Evolutionary conservation across 1,139 yeast species (phyloP).

Genomic region (Suhomyces panamericanus): DNA sequence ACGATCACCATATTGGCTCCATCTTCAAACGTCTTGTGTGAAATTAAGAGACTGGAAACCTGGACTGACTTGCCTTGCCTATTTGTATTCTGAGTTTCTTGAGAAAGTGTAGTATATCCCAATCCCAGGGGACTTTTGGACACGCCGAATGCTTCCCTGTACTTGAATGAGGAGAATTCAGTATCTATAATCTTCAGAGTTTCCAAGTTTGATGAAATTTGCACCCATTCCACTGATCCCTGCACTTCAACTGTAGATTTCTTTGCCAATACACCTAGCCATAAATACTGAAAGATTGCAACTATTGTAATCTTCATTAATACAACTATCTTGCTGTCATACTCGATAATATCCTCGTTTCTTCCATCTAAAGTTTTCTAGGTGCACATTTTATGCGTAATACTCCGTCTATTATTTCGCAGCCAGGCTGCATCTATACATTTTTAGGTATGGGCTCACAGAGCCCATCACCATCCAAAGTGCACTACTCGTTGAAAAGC

Average conservation of each 20-base stretch:
- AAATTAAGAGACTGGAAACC: background rate
- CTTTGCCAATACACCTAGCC: too few species aligned
- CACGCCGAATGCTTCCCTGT: too few species aligned
- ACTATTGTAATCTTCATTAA: too few species aligned
- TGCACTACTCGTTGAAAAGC: slow-evolving; percentile 4
- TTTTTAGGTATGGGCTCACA: background rate
- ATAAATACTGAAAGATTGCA: too few species aligned
- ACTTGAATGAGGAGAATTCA: too few species aligned
- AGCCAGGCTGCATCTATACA: slow-evolving; percentile 5
- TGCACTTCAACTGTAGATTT: too few species aligned
- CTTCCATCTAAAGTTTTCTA: too few species aligned
- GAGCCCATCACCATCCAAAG: background rate
- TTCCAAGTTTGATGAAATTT: too few species aligned
- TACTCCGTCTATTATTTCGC: slow-evolving; percentile 4
- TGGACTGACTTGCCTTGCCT: background rate
- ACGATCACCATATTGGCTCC: slow-evolving; percentile 8
- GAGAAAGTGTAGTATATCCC: background rate
- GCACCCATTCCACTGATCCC: too few species aligned
- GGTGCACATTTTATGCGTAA: background rate
- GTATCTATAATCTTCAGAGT: too few species aligned
- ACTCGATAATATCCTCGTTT: too few species aligned
- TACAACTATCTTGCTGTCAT: too few species aligned
- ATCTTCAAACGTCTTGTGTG: background rate
- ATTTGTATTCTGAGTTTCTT: background rate
- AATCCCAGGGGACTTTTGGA: background rate